These are phyloP conservation scores for Scleromitrula shiraiana DNA, from an alignment of 2,329 filamentous ascomycete genomes.

Conservation along the genomic window DNA sequence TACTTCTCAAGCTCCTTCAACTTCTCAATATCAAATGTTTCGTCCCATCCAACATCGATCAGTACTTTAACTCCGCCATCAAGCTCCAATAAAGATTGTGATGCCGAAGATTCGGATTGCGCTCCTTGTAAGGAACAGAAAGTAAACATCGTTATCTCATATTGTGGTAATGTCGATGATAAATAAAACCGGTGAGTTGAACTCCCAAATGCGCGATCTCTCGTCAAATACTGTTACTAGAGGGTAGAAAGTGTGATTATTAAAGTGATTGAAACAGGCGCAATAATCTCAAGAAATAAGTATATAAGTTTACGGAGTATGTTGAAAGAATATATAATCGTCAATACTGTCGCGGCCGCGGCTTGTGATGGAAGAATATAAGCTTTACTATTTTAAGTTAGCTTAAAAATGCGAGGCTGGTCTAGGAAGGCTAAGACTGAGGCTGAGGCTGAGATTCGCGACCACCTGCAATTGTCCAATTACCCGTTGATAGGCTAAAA, in stretches of 20 bases:
- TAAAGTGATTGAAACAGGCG: too few relatives aligned
- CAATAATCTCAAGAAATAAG: too few relatives aligned
- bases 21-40: constrained; percentile 74
- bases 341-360: too few relatives aligned
- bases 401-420: not conserved
- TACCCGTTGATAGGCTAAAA: not conserved
- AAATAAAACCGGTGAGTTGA: too few relatives aligned
- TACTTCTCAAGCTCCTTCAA: constrained; percentile 87
- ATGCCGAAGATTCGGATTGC: constrained; percentile 76
- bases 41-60: constrained; percentile 93
- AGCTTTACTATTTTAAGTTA: not conserved
- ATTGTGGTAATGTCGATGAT: not conserved
- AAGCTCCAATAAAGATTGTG: constrained; percentile 91
- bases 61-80: constrained; percentile 95
- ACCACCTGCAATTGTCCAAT: not conserved
- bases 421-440: not conserved
- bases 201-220: too few relatives aligned
- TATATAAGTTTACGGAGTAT: too few relatives aligned
- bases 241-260: too few relatives aligned
- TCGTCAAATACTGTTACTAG: too few relatives aligned
- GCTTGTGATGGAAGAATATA: too few relatives aligned
- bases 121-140: constrained; percentile 90
- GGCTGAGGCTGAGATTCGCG: constrained; percentile 7
- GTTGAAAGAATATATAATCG: too few relatives aligned
- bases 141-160: constrained; percentile 67